phyloP scores from a whole-genome alignment of 345 rosid species.

The Trapa incisa region DNA sequence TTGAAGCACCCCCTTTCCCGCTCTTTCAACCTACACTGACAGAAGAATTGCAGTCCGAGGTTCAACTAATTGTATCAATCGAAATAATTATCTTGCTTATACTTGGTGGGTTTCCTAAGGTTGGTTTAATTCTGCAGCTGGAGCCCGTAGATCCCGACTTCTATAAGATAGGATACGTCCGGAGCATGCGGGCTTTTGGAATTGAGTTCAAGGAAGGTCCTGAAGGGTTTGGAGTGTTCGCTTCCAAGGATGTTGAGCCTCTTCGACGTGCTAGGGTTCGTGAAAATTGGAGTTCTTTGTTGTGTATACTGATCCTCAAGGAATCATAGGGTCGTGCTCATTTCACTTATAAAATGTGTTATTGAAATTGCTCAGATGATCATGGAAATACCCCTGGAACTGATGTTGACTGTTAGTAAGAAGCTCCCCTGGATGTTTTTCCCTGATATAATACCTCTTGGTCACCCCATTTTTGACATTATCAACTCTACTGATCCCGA shows the following conservation, averaged over 20 bases:
- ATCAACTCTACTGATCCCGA: conserved; percentile 81
- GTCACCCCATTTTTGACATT: conserved; percentile 91
- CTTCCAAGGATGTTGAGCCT: conserved; percentile 79
- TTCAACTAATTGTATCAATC: neutral
- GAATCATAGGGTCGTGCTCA: neutral
- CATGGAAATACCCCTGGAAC: conserved; percentile 91
- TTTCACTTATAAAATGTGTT: conserved; percentile 1
- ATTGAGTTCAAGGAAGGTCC: conserved; percentile 85
- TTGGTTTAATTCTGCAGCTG: conserved; percentile 14
- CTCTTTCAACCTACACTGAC: conserved; percentile 42
- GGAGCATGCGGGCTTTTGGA: conserved; percentile 84
- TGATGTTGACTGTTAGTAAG: conserved; percentile 78
- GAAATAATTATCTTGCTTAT: neutral
- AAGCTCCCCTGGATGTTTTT: conserved; percentile 97
- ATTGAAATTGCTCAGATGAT: conserved; percentile 40
- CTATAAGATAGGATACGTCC: conserved; percentile 77
- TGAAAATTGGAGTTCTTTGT: conserved; percentile 6
- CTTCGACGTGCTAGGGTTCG: conserved; percentile 82
- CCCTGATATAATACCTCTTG: conserved; percentile 78
- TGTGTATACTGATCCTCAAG: neutral
- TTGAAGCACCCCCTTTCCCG: conserved; percentile 51
- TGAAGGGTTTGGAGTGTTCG: conserved; percentile 81
- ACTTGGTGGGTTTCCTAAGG: neutral
- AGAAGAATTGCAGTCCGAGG: conserved; percentile 33
- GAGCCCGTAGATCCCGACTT: conserved; percentile 90